Percentiles rank a stretch among this genome's conserved stretches.
phyloP scores from a whole-genome alignment of 1,284 basidiomycete genomes.

The Irpex lacteus region DNA sequence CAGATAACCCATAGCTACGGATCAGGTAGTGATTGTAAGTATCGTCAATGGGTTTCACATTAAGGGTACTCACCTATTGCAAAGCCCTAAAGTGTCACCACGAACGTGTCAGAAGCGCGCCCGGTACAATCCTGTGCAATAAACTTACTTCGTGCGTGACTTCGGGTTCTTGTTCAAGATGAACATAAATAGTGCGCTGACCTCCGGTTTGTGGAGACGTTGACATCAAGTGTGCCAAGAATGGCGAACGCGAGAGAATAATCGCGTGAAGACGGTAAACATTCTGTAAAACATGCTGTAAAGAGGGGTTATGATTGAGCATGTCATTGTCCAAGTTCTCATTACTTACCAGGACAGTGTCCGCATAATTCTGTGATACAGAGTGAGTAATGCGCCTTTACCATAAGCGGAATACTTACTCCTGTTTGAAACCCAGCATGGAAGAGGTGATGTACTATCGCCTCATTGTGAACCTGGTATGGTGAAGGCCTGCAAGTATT shows the following conservation, averaged over 20 bases:
- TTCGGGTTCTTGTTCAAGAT: constrained; percentile 74
- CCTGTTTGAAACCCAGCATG: constrained; percentile 76
- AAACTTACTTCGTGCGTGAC: constrained; percentile 76
- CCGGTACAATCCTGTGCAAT: neutral
- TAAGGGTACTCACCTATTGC: constrained; percentile 50
- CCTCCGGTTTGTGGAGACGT: constrained; percentile 62
- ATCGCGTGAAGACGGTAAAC: constrained; percentile 76
- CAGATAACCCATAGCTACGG: constrained; percentile 69
- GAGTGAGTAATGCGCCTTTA: constrained; percentile 9
- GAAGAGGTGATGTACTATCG: constrained; percentile 73
- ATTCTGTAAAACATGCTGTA: constrained; percentile 71
- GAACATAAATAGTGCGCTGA: constrained; percentile 68
- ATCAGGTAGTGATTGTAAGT: constrained; percentile 3
- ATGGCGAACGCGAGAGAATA: constrained; percentile 83
- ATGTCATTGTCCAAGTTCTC: neutral
- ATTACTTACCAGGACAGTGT: constrained; percentile 67
- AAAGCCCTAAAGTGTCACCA: constrained; percentile 50
- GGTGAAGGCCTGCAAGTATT: constrained; percentile 33
- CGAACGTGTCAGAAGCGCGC: constrained; percentile 19
- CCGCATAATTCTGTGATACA: constrained; percentile 66
- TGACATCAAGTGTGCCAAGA: constrained; percentile 81
- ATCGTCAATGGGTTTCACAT: neutral
- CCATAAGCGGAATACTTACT: constrained; percentile 42
- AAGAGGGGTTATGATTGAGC: neutral
- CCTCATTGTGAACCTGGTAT: constrained; percentile 62